These are phyloP conservation scores for Magnolia officinalis DNA, from an alignment of 164 flowering plant genomes.

Conservation along the genomic window DNA sequence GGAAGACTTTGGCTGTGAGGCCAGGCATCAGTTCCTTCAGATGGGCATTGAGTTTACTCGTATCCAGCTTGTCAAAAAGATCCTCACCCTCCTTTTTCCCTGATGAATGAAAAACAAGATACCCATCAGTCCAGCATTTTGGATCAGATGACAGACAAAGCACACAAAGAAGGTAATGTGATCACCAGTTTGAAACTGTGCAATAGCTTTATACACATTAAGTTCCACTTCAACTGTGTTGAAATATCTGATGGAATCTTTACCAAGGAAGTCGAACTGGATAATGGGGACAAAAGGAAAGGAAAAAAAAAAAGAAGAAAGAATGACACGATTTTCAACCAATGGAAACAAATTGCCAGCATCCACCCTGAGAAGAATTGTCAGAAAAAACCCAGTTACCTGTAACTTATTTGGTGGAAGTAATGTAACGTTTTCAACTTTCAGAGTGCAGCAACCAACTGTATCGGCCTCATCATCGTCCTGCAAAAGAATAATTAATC, in stretches of 20 bases:
- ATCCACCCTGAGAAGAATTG: background rate
- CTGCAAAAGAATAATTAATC: slow-evolving; percentile 35
- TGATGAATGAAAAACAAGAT: slow-evolving; percentile 23
- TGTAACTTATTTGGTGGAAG: slow-evolving; percentile 64
- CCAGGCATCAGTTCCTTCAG: slow-evolving; percentile 98
- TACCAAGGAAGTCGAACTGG: slow-evolving; percentile 99
- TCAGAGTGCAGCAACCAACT: slow-evolving; percentile 99
- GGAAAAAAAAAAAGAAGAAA: background rate
- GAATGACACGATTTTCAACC: slow-evolving; percentile 1
- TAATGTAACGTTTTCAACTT: slow-evolving; percentile 84
- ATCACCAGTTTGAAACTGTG: slow-evolving; percentile 68
- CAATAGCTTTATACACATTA: slow-evolving; percentile 83
- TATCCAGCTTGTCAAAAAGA: slow-evolving; percentile 89
- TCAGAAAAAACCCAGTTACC: slow-evolving; percentile 33
- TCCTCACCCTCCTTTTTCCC: slow-evolving; percentile 73
- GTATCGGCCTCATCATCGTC: slow-evolving; percentile 99
- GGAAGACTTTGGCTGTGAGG: slow-evolving; percentile 97
- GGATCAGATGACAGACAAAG: background rate
- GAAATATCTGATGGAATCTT: slow-evolving; percentile 90
- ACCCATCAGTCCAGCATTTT: background rate
- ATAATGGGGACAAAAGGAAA: background rate
- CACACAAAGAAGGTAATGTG: background rate
- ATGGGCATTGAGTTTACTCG: slow-evolving; percentile 92
- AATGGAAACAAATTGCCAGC: background rate
- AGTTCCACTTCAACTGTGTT: slow-evolving; percentile 84